A percentile compares a stretch with the other conserved stretches of the same genome.
These are phyloP conservation scores for Umbelopsis isabellina DNA, from an alignment of 192 early-diverging fungal genomes.

Conservation along the genomic window DNA sequence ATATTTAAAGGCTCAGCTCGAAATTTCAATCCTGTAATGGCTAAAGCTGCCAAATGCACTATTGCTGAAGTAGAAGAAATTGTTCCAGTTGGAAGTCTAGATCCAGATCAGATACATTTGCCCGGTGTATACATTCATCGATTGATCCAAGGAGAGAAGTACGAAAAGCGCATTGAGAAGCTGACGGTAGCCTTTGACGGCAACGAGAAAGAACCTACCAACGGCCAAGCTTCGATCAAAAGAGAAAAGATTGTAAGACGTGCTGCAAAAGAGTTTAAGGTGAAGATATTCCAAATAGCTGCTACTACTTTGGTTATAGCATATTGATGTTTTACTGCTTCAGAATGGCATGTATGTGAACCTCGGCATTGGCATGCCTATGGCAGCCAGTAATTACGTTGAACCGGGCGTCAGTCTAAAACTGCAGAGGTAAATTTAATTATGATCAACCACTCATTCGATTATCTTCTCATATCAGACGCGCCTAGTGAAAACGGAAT, in stretches of 20 bases:
- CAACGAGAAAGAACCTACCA: slow-evolving; percentile 36
- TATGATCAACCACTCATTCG: too few species aligned
- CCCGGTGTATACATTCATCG: slow-evolving; percentile 75
- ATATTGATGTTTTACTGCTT: too few species aligned
- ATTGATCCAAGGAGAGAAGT: slow-evolving; percentile 67
- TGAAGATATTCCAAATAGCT: too few species aligned
- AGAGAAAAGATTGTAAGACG: slow-evolving; percentile 75
- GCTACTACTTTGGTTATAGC: too few species aligned
- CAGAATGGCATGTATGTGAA: slow-evolving; percentile 45
- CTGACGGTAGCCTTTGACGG: slow-evolving; percentile 55
- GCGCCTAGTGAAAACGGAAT: slow-evolving; percentile 71
- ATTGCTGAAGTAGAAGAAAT: slow-evolving; percentile 84
- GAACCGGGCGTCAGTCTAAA: slow-evolving; percentile 69
- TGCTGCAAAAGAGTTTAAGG: slow-evolving; percentile 76
- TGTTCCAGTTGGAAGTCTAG: slow-evolving; percentile 68
- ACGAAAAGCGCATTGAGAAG: slow-evolving; percentile 76
- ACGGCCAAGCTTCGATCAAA: slow-evolving; percentile 35
- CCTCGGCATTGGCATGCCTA: slow-evolving; percentile 81
- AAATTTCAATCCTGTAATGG: slow-evolving; percentile 82
- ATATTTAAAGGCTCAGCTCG: slow-evolving; percentile 53
- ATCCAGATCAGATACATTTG: slow-evolving; percentile 74
- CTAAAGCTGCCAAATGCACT: slow-evolving; percentile 71
- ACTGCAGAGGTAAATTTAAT: slow-evolving; percentile 51
- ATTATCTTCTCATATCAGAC: too few species aligned
- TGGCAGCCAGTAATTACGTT: slow-evolving; percentile 77